Conservation (phyloP, 2,329 filamentous ascomycete species). For the Coniella lustricola region DNA sequence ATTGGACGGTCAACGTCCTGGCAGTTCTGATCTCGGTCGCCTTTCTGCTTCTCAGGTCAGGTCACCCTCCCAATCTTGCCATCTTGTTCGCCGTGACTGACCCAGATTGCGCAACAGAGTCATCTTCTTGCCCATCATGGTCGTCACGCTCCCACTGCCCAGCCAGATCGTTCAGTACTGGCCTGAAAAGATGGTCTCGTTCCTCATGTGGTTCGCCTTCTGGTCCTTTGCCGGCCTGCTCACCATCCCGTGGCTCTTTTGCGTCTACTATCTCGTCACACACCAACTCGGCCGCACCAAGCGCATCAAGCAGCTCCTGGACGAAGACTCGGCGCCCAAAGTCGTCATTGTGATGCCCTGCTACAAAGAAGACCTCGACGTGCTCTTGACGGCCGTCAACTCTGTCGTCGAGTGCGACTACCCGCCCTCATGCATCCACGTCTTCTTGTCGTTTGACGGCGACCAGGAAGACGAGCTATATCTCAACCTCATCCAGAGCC, state of each 20-base stretch:
- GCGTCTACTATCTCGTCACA: conserved; percentile 84
- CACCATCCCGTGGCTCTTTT: conserved; percentile 86
- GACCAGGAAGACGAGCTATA: conserved; percentile 85
- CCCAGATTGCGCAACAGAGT: too few species aligned
- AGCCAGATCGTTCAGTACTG: conserved; percentile 64
- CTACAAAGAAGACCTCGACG: conserved; percentile 82
- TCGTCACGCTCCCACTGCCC: conserved; percentile 84
- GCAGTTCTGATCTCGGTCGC: conserved; percentile 67
- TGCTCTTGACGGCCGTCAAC: conserved; percentile 79
- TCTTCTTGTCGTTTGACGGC: conserved; percentile 93
- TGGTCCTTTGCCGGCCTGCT: conserved; percentile 84
- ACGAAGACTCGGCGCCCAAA: conserved; percentile 82
- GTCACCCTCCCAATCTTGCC: neutral
- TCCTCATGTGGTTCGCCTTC: conserved; percentile 92
- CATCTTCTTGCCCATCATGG: conserved; percentile 88
- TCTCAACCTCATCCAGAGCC: conserved; percentile 73
- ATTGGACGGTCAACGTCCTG: conserved; percentile 73
- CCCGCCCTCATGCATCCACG: conserved; percentile 82
- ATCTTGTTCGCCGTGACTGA: too few species aligned
- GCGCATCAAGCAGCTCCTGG: conserved; percentile 74
- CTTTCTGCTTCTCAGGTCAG: conserved; percentile 71
- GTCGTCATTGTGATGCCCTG: conserved; percentile 96
- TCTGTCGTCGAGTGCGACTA: conserved; percentile 94
- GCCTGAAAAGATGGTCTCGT: conserved; percentile 58
- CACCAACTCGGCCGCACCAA: conserved; percentile 77